Percentiles rank a stretch among this genome's conserved stretches.
phyloP scores from a whole-genome alignment of 345 rosid genomes.

The Reutealis trisperma region DNA sequence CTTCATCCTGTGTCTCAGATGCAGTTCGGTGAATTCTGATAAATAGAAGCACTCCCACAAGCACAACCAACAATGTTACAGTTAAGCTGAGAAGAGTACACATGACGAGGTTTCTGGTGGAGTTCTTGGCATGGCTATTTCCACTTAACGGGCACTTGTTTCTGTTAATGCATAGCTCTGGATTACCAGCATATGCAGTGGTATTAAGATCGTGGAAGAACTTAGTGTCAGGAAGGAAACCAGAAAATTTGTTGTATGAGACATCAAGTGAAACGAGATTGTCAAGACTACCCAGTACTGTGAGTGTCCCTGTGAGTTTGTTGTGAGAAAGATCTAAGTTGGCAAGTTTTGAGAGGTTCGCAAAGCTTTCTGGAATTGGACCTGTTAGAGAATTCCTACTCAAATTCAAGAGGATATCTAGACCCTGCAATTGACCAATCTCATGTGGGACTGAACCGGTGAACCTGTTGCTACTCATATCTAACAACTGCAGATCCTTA shows the following conservation, averaged over 20 bases:
- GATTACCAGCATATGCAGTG: conserved; percentile 51
- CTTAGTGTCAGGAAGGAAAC: conserved; percentile 58
- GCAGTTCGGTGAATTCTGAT: conserved; percentile 38
- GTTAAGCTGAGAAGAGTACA: conserved; percentile 46
- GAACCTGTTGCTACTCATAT: conserved; percentile 56
- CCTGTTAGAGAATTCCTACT: conserved; percentile 63
- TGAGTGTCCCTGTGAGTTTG: conserved; percentile 47
- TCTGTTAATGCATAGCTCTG: conserved; percentile 49
- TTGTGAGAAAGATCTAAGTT: conserved; percentile 66
- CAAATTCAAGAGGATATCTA: conserved; percentile 66
- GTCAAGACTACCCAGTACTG: conserved; percentile 44
- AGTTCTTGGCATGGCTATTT: conserved; percentile 22
- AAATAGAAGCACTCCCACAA: conserved; percentile 36
- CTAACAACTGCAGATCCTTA: conserved; percentile 59
- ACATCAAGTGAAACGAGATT: conserved; percentile 65
- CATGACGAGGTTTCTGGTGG: conserved; percentile 35
- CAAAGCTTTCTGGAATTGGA: conserved; percentile 54
- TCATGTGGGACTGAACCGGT: conserved; percentile 54
- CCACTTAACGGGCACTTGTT: conserved; percentile 30
- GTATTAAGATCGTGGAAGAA: conserved; percentile 54
- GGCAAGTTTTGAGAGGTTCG: conserved; percentile 60
- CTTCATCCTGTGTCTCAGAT: conserved; percentile 31
- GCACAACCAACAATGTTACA: conserved; percentile 35
- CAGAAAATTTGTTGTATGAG: conserved; percentile 63
- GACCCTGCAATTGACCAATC: conserved; percentile 53